phyloP scores from a whole-genome alignment of 1,284 basidiomycete genomes.

The Apiotrichum porosum region DNA sequence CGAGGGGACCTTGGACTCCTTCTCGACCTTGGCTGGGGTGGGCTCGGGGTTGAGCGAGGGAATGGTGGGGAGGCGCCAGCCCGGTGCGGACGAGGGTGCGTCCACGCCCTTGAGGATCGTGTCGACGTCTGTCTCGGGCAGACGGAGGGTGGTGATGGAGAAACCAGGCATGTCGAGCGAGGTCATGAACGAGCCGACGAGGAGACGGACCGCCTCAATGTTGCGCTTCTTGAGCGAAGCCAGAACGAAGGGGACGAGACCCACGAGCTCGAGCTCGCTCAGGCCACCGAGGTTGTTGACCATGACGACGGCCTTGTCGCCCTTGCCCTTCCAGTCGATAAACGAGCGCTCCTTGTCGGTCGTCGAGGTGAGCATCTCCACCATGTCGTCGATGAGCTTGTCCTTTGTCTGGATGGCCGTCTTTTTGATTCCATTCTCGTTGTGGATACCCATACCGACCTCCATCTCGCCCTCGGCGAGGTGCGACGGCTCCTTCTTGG shows the following conservation, averaged over 20 bases:
- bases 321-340: conserved; percentile 66
- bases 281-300: conserved; percentile 64
- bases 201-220: conserved; percentile 60
- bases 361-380: conserved; percentile 68
- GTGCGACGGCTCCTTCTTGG: conserved; percentile 2
- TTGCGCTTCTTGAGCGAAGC: conserved; percentile 56
- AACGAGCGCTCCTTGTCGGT: conserved; percentile 78
- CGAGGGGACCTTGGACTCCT: neutral
- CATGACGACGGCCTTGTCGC: conserved; percentile 56
- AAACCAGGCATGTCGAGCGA: conserved; percentile 94
- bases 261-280: conserved; percentile 77
- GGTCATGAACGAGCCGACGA: conserved; percentile 82
- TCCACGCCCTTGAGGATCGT: conserved; percentile 72
- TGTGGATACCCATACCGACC: conserved; percentile 81
- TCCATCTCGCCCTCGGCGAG: conserved; percentile 61
- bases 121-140: conserved; percentile 57
- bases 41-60: conserved; percentile 7
- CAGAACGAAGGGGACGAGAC: conserved; percentile 50
- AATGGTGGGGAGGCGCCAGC: conserved; percentile 56
- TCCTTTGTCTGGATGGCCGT: conserved; percentile 59
- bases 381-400: conserved; percentile 65
- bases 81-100: conserved; percentile 65
- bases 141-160: conserved; percentile 76
- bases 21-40: conserved; percentile 4
- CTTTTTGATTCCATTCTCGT: conserved; percentile 77